Conservation (phyloP, 2,329 filamentous ascomycete species). For the Aspergillus latus region DNA sequence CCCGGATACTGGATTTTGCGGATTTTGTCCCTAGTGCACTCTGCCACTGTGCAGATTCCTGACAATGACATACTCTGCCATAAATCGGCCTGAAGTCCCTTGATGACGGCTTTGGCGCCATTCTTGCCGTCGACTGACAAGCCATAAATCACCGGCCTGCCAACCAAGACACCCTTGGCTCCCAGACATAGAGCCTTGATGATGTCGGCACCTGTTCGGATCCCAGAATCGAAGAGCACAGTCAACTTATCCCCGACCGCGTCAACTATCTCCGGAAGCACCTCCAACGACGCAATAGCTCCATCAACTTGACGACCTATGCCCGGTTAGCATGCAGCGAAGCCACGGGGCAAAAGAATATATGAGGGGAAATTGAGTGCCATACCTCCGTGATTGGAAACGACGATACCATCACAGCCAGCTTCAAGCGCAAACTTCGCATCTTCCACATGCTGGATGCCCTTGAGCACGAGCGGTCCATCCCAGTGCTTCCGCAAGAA, state of each 20-base stretch:
- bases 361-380: background rate
- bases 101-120: conserved; percentile 55
- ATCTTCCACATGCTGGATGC: conserved; percentile 54
- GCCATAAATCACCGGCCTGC: conserved; percentile 60
- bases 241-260: conserved; percentile 53
- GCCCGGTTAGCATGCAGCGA: background rate
- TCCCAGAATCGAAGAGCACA: conserved; percentile 54
- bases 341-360: background rate
- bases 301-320: conserved; percentile 52
- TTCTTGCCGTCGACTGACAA: conserved; percentile 55
- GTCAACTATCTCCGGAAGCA: conserved; percentile 61
- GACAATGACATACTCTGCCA: conserved; percentile 58
- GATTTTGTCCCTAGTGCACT: conserved; percentile 36
- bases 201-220: conserved; percentile 52
- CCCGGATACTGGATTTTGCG: conserved; percentile 37
- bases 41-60: conserved; percentile 46
- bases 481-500: conserved; percentile 61
- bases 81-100: conserved; percentile 53
- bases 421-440: conserved; percentile 46
- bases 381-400: conserved; percentile 54
- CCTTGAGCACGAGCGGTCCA: conserved; percentile 64
- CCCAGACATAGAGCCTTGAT: conserved; percentile 56
- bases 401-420: conserved; percentile 52
- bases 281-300: conserved; percentile 51
- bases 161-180: conserved; percentile 59